phyloP scores from a whole-genome alignment of 305 asterid species.

The Rubia tinctorum region DNA sequence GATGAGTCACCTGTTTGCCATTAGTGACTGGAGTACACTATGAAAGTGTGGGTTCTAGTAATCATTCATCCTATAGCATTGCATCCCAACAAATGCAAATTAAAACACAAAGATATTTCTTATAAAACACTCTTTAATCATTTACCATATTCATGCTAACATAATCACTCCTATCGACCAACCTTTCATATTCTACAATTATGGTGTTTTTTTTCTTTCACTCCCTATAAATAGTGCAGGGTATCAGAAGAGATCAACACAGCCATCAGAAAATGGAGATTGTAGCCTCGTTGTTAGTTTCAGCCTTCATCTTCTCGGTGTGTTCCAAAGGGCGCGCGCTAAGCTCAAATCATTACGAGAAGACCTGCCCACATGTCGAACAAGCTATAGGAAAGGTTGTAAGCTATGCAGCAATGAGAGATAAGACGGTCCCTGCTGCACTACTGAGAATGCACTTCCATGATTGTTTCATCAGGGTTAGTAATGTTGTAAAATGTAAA shows the following conservation, averaged over 20 bases:
- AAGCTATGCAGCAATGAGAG: constrained; percentile 43
- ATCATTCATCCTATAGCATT: neutral
- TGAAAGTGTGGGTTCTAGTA: neutral
- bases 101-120: constrained; percentile 24
- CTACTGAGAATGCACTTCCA: constrained; percentile 89
- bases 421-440: constrained; percentile 67
- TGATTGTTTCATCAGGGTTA: constrained; percentile 84
- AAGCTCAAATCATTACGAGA: constrained; percentile 50
- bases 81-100: neutral
- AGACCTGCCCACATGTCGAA: constrained; percentile 68
- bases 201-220: constrained; percentile 12
- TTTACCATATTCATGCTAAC: constrained; percentile 20
- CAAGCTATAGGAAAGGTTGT: constrained; percentile 35
- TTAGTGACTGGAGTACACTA: neutral
- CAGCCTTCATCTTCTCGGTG: constrained; percentile 16
- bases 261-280: constrained; percentile 13
- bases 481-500: neutral
- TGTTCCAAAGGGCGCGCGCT: constrained; percentile 32
- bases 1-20: neutral
- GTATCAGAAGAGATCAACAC: neutral
- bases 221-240: constrained; percentile 22
- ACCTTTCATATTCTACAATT: constrained; percentile 8
- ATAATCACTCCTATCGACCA: constrained; percentile 25
- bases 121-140: constrained; percentile 34
- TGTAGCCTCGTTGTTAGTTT: constrained; percentile 8